Base-by-base conservation (phyloP, 495 filamentous ascomycete species). In the Aspergillus diversus region DNA sequence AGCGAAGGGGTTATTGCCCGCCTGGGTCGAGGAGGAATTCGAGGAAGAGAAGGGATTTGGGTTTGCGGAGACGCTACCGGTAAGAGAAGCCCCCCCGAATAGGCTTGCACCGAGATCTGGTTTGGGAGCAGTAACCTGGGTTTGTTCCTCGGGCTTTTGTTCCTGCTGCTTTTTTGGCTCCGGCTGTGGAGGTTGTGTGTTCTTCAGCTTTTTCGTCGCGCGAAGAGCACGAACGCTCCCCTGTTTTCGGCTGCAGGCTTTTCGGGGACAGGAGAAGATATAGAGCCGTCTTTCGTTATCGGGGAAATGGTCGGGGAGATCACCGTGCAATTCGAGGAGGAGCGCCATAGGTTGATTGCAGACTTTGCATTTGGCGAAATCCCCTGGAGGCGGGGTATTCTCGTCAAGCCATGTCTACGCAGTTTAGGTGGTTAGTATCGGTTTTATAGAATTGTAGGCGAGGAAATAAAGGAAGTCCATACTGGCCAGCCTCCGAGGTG, bases 401-500 rank as follows among this genome's bases (percentile, higher is more conserved):
- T 84, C 76, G 61, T 92, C 87, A 8, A 94, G 75, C 94, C 94
- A 99, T 76, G 86, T 86, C 94, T 97, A 57, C 39, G 43, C 27
- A 31, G 7, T 33, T 27, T 8, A 32, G 16, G 21, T 32, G 16
- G 47, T 66, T 34, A 66, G 59, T 55, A 53, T 34, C 16, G 13
- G n/a, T 16, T 8, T 46, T 35, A 11, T 51, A 16, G 15, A 32
- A n/a, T 5, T 31, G 13, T 8, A 17, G 17, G 17, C 9, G 42
- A 27, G 31, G 21, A 11, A 53, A 11, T 7, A 33, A 7, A 37
- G 43, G 7, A 12, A 33, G 15, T 16, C 79, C 88, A 57, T 88
- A 98, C 96, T 31, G 94, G 93, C 65, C 75, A 81, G 33, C 95
- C 95, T 49, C 95, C 95, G 7, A 99, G 81, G 58, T 95, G 92